Conservation (phyloP, 2,329 filamentous ascomycete genomes). For the Venturia asperata region DNA sequence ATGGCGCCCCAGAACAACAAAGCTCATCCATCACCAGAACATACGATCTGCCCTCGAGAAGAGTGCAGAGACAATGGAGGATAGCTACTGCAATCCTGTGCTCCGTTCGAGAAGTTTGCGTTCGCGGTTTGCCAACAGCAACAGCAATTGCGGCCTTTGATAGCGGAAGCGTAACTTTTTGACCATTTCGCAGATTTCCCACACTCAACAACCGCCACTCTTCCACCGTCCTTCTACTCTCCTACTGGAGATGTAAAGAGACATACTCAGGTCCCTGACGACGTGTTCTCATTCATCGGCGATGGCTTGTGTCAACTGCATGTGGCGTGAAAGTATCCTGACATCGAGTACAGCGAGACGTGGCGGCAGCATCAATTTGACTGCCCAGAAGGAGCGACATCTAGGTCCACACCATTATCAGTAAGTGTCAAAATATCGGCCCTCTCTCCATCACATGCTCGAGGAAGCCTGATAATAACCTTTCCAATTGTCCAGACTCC, state of each 20-base stretch:
- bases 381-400: background rate
- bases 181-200: background rate
- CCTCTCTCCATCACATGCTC: background rate
- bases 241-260: background rate
- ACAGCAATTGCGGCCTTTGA: background rate
- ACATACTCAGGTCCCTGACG: background rate
- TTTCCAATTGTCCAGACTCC: background rate
- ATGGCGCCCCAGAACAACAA: background rate
- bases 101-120: background rate
- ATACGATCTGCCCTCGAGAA: background rate
- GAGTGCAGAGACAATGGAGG: background rate
- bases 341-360: background rate
- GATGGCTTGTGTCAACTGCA: background rate
- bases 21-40: background rate
- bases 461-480: background rate
- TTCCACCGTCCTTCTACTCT: background rate
- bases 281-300: background rate
- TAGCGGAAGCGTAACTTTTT: background rate
- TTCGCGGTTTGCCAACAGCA: background rate
- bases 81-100: background rate
- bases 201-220: background rate
- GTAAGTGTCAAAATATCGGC: background rate
- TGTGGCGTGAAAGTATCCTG: background rate
- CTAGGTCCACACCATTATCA: background rate
- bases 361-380: background rate